Base-by-base conservation (phyloP, 2,329 filamentous ascomycete genomes). In the Penicillium glabrum region DNA sequence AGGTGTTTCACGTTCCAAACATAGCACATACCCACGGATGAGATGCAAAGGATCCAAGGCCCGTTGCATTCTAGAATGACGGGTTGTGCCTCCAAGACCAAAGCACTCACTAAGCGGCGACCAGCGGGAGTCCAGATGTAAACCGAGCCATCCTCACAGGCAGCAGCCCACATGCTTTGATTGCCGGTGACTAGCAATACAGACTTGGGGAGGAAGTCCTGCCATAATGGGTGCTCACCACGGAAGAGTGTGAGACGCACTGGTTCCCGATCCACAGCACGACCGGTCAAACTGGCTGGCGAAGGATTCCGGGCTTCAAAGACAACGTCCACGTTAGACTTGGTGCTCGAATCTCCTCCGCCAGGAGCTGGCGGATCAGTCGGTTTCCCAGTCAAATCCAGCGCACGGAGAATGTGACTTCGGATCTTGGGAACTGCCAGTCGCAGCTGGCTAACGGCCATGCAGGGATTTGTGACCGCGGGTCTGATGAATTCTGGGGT, bases 41-140 rank as follows among this genome's bases (percentile, higher is more conserved):
- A 93, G 61, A 99, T 89, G 69, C 90, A 93, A 50, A 99, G 81
- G 5, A 99, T 79, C 90, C 91, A 98, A 77, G 89, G 89, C 11
- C 90, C 90, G 54, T 93, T 86, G 67, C 89, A 93, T 72, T 98
- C 95, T 26, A 99, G 82, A 55, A 99, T 95, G 31, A 98, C 93
- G 0, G 95, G 91, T 67, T 98, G 93, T 2, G 93, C 88, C 76
- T 99, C 95, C 16, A 98, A 79, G 6, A 97, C 84, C 62, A 97
- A 82, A 5, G 93, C 87, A 67, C 91, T 96, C 54, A 96, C 80
- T 23, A 96, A 80, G 51, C 96, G 86, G 60, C 96, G 86, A 13
- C 95, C 95, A 14, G 93, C 91, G 1, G 93, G 91, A 1, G 93
- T 93, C 93, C 95, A 99, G 9, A 91, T 84, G 69, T 96, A 91